These are phyloP conservation scores for Ramularia endophylla DNA, from an alignment of 2,329 filamentous ascomycete species.

Conservation along the genomic window DNA sequence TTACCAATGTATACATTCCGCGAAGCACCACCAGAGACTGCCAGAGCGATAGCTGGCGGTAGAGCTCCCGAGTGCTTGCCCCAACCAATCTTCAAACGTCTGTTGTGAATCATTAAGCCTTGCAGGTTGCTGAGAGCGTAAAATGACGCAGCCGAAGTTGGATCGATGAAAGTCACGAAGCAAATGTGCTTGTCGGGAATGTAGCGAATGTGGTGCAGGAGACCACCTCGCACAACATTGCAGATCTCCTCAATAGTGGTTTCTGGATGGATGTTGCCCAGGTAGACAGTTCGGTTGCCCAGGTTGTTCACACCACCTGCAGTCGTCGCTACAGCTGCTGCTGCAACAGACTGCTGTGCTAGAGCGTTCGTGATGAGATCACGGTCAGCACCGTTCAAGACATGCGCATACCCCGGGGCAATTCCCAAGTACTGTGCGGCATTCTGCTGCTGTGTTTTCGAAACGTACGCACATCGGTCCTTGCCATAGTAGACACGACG, in stretches of 20 bases:
- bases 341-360: constrained; percentile 94
- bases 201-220: constrained; percentile 96
- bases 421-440: constrained; percentile 97
- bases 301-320: constrained; percentile 96
- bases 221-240: constrained; percentile 92
- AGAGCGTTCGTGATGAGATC: constrained; percentile 95
- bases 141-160: constrained; percentile 94
- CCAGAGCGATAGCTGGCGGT: constrained; percentile 89
- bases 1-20: constrained; percentile 98
- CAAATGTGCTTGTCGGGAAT: constrained; percentile 99
- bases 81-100: constrained; percentile 97
- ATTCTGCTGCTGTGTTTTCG: constrained; percentile 99
- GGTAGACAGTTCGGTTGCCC: constrained; percentile 93
- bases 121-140: constrained; percentile 97
- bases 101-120: constrained; percentile 98
- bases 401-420: constrained; percentile 91
- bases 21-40: constrained; percentile 94
- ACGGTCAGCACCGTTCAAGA: constrained; percentile 90
- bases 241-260: constrained; percentile 99
- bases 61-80: constrained; percentile 97
- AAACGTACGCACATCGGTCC: constrained; percentile 96
- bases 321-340: constrained; percentile 91
- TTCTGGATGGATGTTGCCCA: constrained; percentile 98
- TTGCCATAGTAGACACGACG: constrained; percentile 98
- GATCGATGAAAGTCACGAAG: constrained; percentile 99